Percentiles rank a stretch among this genome's conserved stretches.
phyloP scores from a whole-genome alignment of 768 basidiomycete genomes.

The Boletus rubroflammeus region DNA sequence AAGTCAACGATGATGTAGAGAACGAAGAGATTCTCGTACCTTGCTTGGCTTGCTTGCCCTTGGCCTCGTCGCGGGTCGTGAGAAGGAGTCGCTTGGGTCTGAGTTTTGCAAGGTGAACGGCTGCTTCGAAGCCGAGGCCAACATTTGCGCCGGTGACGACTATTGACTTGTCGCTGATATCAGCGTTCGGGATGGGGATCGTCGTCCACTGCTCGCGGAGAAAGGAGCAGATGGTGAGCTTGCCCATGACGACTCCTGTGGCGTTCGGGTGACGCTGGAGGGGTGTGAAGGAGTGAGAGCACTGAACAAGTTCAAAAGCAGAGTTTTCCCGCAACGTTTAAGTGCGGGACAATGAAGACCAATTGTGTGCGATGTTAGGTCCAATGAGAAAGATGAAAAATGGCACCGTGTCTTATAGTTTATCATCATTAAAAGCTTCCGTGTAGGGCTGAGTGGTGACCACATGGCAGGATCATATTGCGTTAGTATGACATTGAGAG shows the following conservation, averaged over 20 bases:
- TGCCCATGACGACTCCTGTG: conserved; percentile 23
- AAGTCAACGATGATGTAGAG: neutral
- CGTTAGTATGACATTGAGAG: neutral
- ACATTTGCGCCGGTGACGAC: conserved; percentile 26
- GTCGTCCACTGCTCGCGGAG: conserved; percentile 29
- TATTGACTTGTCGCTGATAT: conserved; percentile 23
- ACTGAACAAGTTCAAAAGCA: neutral
- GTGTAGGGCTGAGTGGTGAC: no score
- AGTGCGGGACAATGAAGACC: neutral
- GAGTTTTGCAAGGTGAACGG: conserved; percentile 24
- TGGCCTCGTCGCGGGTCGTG: conserved; percentile 24
- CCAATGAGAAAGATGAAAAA: neutral
- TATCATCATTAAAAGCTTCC: neutral
- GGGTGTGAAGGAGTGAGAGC: neutral
- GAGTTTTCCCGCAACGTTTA: neutral
- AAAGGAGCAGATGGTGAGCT: conserved; percentile 14
- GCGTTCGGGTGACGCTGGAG: neutral
- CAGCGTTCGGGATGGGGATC: conserved; percentile 20
- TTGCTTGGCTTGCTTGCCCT: conserved; percentile 16
- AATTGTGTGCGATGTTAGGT: neutral
- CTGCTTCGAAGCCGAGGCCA: conserved; percentile 32
- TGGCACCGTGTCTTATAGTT: neutral
- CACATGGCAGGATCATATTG: neutral
- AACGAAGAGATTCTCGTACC: conserved; percentile 7
- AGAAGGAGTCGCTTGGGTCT: conserved; percentile 23